These are phyloP conservation scores for Verticillium tricorpus DNA, from an alignment of 2,329 filamentous ascomycete genomes.

Conservation along the genomic window DNA sequence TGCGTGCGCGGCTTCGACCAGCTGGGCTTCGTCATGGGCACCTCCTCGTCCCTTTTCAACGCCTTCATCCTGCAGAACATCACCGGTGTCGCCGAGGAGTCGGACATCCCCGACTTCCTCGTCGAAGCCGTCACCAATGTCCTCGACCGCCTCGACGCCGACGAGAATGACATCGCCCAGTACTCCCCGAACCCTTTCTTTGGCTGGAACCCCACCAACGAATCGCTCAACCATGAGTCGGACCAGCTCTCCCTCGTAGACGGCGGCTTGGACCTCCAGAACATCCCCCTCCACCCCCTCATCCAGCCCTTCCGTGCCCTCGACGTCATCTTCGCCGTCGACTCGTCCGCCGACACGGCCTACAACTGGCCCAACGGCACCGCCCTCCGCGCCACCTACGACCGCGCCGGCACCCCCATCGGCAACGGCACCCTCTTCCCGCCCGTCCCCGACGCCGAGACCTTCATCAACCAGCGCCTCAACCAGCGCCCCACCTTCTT, in stretches of 20 bases:
- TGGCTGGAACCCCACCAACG: conserved; percentile 37
- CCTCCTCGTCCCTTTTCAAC: conserved; percentile 79
- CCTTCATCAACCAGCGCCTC: conserved; percentile 53
- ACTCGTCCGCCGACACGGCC: conserved; percentile 58
- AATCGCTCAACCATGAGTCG: conserved; percentile 35
- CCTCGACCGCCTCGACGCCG: conserved; percentile 49
- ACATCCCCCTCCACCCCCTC: conserved; percentile 70
- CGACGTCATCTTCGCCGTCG: conserved; percentile 61
- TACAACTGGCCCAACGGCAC: conserved; percentile 57
- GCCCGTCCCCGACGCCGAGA: conserved; percentile 47
- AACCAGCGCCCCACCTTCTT: conserved; percentile 60
- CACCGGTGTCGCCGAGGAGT: conserved; percentile 20
- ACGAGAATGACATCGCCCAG: conserved; percentile 71
- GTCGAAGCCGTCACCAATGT: conserved; percentile 43
- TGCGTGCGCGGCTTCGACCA: conserved; percentile 69
- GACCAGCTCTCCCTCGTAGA: conserved; percentile 69
- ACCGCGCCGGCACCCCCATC: conserved; percentile 42
- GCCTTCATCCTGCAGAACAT: conserved; percentile 62
- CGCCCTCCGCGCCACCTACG: conserved; percentile 53
- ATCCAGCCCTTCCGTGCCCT: conserved; percentile 50
- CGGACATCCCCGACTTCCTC: conserved; percentile 21
- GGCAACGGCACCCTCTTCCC: conserved; percentile 55
- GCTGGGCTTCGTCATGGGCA: conserved; percentile 75
- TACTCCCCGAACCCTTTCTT: conserved; percentile 58
- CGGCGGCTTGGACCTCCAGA: conserved; percentile 74